Percentiles rank a stretch among this genome's conserved stretches.
Conservation (phyloP, 371 early-diverging fungal genomes). For the Lichtheimia corymbifera region DNA sequence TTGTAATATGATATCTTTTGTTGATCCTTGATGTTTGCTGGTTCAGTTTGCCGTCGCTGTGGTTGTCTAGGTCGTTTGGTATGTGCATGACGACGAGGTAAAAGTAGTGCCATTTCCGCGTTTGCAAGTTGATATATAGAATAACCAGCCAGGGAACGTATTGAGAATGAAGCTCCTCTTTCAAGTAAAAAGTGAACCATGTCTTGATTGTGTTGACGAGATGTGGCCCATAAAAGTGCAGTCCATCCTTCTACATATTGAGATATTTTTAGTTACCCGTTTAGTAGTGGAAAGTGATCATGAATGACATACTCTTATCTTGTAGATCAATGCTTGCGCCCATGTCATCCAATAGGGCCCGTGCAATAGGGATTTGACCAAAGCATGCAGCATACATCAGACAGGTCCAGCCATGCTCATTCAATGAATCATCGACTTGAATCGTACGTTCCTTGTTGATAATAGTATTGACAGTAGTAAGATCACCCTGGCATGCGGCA, state of each 20-base stretch:
- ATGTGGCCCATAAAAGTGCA: conserved; percentile 89
- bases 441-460: conserved; percentile 1
- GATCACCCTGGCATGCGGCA: conserved; percentile 28
- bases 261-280: not conserved
- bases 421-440: not conserved
- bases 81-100: conserved; percentile 20
- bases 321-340: conserved; percentile 76
- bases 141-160: conserved; percentile 65
- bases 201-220: conserved; percentile 63
- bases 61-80: conserved; percentile 9
- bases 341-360: conserved; percentile 57
- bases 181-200: conserved; percentile 68
- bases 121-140: conserved; percentile 66
- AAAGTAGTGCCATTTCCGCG: conserved; percentile 21
- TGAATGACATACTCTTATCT: conserved; percentile 68
- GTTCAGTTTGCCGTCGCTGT: conserved; percentile 15
- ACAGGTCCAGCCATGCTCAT: conserved; percentile 63
- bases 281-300: not conserved
- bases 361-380: conserved; percentile 70
- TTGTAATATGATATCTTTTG: conserved; percentile 11
- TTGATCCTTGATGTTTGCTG: not conserved
- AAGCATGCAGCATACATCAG: conserved; percentile 88
- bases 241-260: conserved; percentile 82
- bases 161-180: conserved; percentile 65
- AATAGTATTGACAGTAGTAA: conserved; percentile 15